Base-by-base conservation (phyloP, 2,329 filamentous ascomycete species). In the Chaetomium olivaceum region DNA sequence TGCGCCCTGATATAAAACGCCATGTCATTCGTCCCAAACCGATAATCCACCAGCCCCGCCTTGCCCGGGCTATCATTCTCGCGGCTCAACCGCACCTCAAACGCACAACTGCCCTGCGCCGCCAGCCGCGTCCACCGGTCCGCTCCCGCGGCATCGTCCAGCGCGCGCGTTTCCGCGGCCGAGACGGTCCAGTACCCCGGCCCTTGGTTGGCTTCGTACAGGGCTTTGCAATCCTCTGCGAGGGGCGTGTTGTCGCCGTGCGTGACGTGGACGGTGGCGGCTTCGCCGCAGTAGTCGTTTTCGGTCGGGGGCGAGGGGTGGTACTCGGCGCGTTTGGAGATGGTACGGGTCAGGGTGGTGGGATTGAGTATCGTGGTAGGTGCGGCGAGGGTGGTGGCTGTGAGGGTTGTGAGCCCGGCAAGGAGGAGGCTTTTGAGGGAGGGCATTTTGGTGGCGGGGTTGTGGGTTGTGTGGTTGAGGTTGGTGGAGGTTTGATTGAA, bases 221-320 rank as follows among this genome's bases (percentile, higher is more conserved):
- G 55, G 6, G 48, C 31, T 7, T 21, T 4, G 61, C 67, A 69
- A 61, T 69, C 65, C 7, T 57, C 6, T 1, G 46, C 60, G 21
- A 60, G 57, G 7, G 62, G 57, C 2, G 60, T 8, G 36, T 21
- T 11, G 12, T 46, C 3, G 23, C 39, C 33, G 48, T 12, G 55
- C 14, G 27, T 55, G 64, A 58, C 14, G 27, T 55, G 64, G 43
- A 59, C 4, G 7, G n/a, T 1, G 55, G 27, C 21, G 27, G 59
- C 61, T 50, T 68, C 64, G 62, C 59, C 62, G 67, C 64, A 68
- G 64, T 67, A 68, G 64, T 66, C 61, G 62, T 61, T 19, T 5
- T 62, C 39, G 39, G 31, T 33, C 19, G 19, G 2, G 4, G 61
- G 5, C 25, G 36, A 19, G 48, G 50, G 61, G 31, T 60, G 48